Base-by-base conservation (phyloP, 169 alveolate species). In the Cryptosporidium tyzzeri region DNA sequence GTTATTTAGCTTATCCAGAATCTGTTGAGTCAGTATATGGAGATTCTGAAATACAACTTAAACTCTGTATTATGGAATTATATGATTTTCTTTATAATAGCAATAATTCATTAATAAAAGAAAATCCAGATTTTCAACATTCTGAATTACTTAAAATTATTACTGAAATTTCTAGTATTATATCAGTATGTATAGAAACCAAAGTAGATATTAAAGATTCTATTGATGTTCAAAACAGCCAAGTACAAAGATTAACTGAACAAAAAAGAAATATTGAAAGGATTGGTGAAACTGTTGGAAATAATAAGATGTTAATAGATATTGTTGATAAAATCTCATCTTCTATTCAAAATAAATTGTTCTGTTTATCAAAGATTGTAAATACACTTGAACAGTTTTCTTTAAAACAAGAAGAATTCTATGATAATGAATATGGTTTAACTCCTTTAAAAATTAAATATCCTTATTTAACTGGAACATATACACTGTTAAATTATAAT, bases 391-490 rank as follows among this genome's bases (percentile, higher is more conserved):
- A 68, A 3, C 33, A 18, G 29, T 10, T 37, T 10, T 9, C 29
- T 8, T 8, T 41, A 3, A 68, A 23, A 35, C n/a, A 68, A 37
- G 10, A 68, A 37, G 53, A 68, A 16, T 4, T 18, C 16, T 16
- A 44, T 48, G 39, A 41, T 37, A 1, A 50, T 10, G 85, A 71
- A 18, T 31, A 14, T 48, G 14, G 14, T 29, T 35, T 74, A 74
- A 74, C 73, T 39, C 86, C 86, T 39, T 44, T 74, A 10, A 53
- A 73, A 23, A 74, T 74, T 31, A 74, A 74, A 74, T 74, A 74
- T 58, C 86, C 86, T 26, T 74, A 74, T 74, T 29, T 74, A 21
- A 74, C 86, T 37, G 86, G 86, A n/a, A 74, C 73, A 58, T 74
- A 74, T 74, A 35, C 59, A 37, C 86, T n/a, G 33, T 69, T 69